phyloP scores from a whole-genome alignment of 352 stramenopile species.

The Aphanomyces euteiches region DNA sequence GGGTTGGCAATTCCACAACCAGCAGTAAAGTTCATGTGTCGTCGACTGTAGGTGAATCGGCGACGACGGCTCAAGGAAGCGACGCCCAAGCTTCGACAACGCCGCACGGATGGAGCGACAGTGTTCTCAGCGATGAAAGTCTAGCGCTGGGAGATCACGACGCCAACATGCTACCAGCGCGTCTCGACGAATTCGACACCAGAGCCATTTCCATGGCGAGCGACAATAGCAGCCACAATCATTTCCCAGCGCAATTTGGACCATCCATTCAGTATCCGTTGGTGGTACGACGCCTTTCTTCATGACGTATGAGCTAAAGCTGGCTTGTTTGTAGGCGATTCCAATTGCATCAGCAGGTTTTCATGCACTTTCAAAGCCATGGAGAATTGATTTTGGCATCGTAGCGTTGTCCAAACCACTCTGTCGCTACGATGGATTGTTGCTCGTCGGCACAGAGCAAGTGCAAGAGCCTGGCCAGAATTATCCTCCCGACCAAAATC shows the following conservation, averaged over 20 bases:
- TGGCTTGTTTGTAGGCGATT: neutral
- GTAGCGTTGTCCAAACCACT: conserved; percentile 73
- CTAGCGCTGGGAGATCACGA: too few species aligned
- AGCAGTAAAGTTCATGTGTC: neutral
- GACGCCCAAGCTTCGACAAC: neutral
- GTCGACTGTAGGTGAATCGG: neutral
- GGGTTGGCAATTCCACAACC: too few species aligned
- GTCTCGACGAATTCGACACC: too few species aligned
- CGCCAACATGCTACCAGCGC: too few species aligned
- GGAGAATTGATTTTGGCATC: neutral
- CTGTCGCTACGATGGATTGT: conserved; percentile 61
- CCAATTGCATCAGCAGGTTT: neutral
- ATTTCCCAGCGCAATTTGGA: neutral
- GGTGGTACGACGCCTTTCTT: neutral
- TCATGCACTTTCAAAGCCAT: neutral
- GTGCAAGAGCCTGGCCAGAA: neutral
- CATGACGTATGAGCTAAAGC: neutral
- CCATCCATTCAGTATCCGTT: neutral
- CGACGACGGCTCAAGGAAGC: neutral
- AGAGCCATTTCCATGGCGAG: too few species aligned
- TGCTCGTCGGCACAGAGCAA: conserved; percentile 65
- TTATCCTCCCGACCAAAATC: conserved; percentile 37
- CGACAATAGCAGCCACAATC: too few species aligned
- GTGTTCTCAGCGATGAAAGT: neutral
- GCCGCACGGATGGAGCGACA: neutral